Evolutionary conservation across 2,329 filamentous ascomycete genomes (phyloP), one percentile per base, ranked within the genome.

Genomic region (Aquanectria penicillioides): DNA sequence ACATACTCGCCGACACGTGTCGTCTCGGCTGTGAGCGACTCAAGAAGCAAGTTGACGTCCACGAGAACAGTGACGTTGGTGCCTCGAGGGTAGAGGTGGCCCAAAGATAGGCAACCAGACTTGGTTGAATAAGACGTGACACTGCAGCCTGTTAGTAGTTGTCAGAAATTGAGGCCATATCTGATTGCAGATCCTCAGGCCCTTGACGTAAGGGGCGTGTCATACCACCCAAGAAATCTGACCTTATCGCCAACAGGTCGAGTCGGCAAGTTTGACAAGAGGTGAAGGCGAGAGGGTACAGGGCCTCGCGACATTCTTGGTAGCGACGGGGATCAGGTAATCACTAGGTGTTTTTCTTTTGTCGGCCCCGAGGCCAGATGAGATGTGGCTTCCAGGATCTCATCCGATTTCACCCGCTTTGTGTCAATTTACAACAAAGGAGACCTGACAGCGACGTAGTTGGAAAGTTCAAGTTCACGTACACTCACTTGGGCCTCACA

Each of bases 161-260:
- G 61, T 74, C 61, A 77, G 71, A n/a, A 43, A 36, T 58, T 44
- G 36, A 46, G 52, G 54, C 38, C 34, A 47, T 51, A 41, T 46
- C 17, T 25, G 25, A 59, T 40, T 20, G 29, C 43, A 25, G 31
- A 26, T 29, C 28, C 26, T 6, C 41, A 58, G 40, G 36, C 33
- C 37, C 46, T 57, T 43, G 23, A 29, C 28, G 8, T 13, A 25
- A 31, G 26, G 47, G 40, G 36, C 38, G 47, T 46, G 37, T 78
- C 87, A 78, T 83, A 97, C 94, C 94, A 97, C 75, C 93, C 94
- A 47, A 98, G 78, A 75, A 98, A 97, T 61, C 94, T 89, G 60
- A 97, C 89, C 78, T 98, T 98, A n/a, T 87, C 85, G 34, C 86
- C 85, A 12, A 78, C 64, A n/a, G 78, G 71, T 44, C 79, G 78